Evolutionary conservation across 495 filamentous ascomycete species (phyloP), one percentile per base, ranked within the genome.

Genomic region (Jackrogersella multiformis): DNA sequence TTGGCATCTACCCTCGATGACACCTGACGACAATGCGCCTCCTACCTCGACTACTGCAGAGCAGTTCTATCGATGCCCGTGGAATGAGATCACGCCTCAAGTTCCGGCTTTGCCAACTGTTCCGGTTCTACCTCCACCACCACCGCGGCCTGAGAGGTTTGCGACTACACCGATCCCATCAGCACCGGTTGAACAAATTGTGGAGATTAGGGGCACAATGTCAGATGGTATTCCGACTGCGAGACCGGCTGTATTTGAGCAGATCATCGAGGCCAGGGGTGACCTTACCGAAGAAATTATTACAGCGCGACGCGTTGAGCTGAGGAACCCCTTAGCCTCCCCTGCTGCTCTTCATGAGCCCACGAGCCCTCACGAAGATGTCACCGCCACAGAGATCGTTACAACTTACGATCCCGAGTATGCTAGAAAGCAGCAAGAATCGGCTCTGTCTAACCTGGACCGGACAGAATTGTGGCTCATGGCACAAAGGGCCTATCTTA

Each of bases 31-130:
- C 16, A 70, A 73, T 56, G 77, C 74, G 58, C 85, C 84, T 2
- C 91, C 90, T 0, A 89, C 92, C 1, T 92, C 92, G 1, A 90
- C 90, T 26, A 91, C 87, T 23, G 92, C 92, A 10, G 90, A 94
- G 66, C 85, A 87, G 9, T 97, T 97, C 61, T 97, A 97, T 81
- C 87, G 87, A 56, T 79, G 85, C 20, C 93, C 93, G 10, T 97
- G 92, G 89, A 80, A 70, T 54, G 61, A 69, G 18, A 7, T 58
- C 28, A 24, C 67, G 45, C 35, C 68, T 46, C 56, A 45, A 8
- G 24, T 74, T 9, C 64, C 79, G 7, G 68, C 76, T 12, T 69
- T 77, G 0, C 79, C 80, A 7, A 64, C 74, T 8, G 73, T 74
- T 1, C 75, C 79, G 1, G 69, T 76, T 3, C 55, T 69, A 16